Conservation (phyloP, 2,329 filamentous ascomycete genomes). For the Rosellinia necatrix region DNA sequence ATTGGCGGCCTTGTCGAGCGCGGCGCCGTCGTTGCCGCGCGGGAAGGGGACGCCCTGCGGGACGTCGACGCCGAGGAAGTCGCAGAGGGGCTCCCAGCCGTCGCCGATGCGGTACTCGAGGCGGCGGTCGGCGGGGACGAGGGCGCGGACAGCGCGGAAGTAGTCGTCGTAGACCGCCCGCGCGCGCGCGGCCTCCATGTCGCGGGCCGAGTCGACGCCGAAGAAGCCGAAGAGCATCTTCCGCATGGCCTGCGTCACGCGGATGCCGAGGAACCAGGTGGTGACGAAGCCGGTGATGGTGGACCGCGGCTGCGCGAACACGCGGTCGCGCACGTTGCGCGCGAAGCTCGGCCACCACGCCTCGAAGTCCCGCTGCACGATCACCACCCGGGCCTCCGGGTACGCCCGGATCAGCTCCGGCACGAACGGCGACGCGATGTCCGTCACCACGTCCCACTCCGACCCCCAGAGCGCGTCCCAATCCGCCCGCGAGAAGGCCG, state of each 20-base stretch:
- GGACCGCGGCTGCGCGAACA: neutral
- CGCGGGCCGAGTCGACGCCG: neutral
- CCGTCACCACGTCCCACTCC: conserved; percentile 29
- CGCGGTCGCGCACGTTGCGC: neutral
- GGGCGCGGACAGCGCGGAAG: conserved; percentile 9
- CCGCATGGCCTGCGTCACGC: conserved; percentile 1
- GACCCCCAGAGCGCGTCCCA: conserved; percentile 19
- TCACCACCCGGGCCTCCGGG: conserved; percentile 32
- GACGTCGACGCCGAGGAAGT: conserved; percentile 19
- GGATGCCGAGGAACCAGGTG: conserved; percentile 3
- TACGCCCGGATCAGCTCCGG: conserved; percentile 29
- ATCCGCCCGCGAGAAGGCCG: conserved; percentile 8
- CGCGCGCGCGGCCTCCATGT: neutral
- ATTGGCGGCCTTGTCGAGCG: neutral
- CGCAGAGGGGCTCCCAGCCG: conserved; percentile 25
- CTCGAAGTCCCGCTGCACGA: conserved; percentile 33
- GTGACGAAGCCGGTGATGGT: neutral
- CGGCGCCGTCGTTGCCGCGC: conserved; percentile 7
- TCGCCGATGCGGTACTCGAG: conserved; percentile 23
- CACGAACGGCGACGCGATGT: conserved; percentile 29
- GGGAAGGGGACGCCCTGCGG: conserved; percentile 18
- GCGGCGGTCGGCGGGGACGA: conserved; percentile 19
- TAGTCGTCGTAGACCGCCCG: conserved; percentile 10
- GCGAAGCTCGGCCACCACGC: conserved; percentile 32
- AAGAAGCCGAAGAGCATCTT: conserved; percentile 21